phyloP scores from a whole-genome alignment of 1,284 basidiomycete species.

The Trichosporon coremiiforme region DNA sequence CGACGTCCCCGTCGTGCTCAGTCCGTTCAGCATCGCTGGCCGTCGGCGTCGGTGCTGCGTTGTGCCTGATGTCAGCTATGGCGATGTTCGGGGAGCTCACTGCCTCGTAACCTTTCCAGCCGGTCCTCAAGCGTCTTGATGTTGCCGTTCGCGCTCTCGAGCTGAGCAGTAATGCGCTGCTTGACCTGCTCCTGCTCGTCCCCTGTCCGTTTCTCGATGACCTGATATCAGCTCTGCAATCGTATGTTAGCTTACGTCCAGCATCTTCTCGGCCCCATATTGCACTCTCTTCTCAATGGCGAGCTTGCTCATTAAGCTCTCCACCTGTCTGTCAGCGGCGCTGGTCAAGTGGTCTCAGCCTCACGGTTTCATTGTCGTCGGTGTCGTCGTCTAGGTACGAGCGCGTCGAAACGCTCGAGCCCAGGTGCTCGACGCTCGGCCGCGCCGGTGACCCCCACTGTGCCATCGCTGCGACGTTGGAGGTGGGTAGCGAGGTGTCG shows the following conservation, averaged over 20 bases:
- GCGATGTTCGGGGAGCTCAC: constrained; percentile 14
- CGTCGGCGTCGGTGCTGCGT: constrained; percentile 37
- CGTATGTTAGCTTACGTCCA: constrained; percentile 53
- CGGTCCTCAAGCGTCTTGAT: constrained; percentile 48
- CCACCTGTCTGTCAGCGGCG: constrained; percentile 44
- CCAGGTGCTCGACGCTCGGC: constrained; percentile 29
- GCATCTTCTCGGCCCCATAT: constrained; percentile 61
- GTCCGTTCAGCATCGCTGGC: constrained; percentile 46
- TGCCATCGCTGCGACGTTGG: constrained; percentile 15
- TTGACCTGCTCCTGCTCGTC: constrained; percentile 49
- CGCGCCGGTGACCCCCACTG: constrained; percentile 26
- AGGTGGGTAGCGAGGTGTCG: constrained; percentile 8
- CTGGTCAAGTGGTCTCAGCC: not conserved
- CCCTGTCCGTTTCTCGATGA: constrained; percentile 46
- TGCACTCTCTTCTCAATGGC: constrained; percentile 59
- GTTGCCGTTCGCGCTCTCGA: constrained; percentile 51
- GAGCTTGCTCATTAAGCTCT: constrained; percentile 56
- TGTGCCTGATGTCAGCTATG: constrained; percentile 35
- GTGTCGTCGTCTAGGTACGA: constrained; percentile 29
- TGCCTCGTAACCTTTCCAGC: constrained; percentile 44
- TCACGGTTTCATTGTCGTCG: constrained; percentile 33
- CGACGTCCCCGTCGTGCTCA: constrained; percentile 18
- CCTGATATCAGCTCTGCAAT: constrained; percentile 33
- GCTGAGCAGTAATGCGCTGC: constrained; percentile 51
- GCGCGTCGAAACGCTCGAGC: constrained; percentile 33